phyloP scores from a whole-genome alignment of 345 rosid species.

The Boechera retrofracta region DNA sequence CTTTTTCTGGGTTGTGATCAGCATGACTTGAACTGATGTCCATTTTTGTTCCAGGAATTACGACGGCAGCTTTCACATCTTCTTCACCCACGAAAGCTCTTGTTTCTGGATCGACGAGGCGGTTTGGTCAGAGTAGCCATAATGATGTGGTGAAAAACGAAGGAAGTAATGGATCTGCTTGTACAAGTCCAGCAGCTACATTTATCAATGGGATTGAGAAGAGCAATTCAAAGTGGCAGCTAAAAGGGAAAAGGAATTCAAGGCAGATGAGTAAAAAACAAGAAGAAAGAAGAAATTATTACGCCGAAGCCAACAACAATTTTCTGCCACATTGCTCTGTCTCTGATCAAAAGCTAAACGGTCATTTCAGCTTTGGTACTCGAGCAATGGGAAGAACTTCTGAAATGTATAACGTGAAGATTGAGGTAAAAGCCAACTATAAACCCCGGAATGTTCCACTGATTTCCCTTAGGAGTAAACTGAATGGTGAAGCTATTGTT shows the following conservation, averaged over 20 bases:
- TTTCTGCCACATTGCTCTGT: slow-evolving; percentile 44
- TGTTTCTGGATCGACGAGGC: slow-evolving; percentile 53
- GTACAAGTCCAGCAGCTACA: slow-evolving; percentile 33
- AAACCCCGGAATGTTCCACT: slow-evolving; percentile 78
- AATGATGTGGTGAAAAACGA: slow-evolving; percentile 57
- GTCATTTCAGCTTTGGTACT: slow-evolving; percentile 55
- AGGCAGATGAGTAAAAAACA: slow-evolving; percentile 67
- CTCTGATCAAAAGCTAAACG: slow-evolving; percentile 60
- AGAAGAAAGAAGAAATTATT: slow-evolving; percentile 52
- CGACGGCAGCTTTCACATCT: slow-evolving; percentile 43
- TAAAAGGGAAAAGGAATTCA: slow-evolving; percentile 89
- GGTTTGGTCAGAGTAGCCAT: slow-evolving; percentile 52
- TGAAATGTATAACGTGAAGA: slow-evolving; percentile 66
- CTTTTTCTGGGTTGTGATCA: slow-evolving; percentile 25
- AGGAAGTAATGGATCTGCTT: slow-evolving; percentile 25
- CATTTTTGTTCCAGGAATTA: slow-evolving; percentile 53
- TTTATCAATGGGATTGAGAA: slow-evolving; percentile 53
- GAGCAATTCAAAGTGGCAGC: slow-evolving; percentile 80
- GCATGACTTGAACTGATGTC: slow-evolving; percentile 26
- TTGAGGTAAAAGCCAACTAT: slow-evolving; percentile 71
- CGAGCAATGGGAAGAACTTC: slow-evolving; percentile 51
- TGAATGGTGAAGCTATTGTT: slow-evolving; percentile 77
- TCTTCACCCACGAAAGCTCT: slow-evolving; percentile 45
- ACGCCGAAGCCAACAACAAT: slow-evolving; percentile 46
- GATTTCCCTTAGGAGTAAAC: slow-evolving; percentile 88